A percentile compares a stretch with the other conserved stretches of the same genome.
Conservation (phyloP, 495 filamentous ascomycete genomes). For the Niebla homalea region DNA sequence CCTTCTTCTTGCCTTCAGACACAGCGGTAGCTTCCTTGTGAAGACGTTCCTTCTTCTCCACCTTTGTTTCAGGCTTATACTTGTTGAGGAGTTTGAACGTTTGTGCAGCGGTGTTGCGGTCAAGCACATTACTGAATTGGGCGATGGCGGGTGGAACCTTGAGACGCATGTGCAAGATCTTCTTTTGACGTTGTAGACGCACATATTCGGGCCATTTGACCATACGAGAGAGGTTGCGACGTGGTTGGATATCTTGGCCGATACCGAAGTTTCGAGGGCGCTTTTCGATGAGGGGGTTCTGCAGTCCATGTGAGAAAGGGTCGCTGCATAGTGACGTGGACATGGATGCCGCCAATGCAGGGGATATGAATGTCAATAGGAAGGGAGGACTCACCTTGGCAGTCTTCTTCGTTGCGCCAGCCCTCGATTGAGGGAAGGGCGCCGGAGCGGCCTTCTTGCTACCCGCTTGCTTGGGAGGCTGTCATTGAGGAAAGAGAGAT, state of each 20-base stretch:
- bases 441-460: conserved; percentile 92
- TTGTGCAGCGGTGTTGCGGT: conserved; percentile 97
- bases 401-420: conserved; percentile 80
- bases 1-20: conserved; percentile 99
- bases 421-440: conserved; percentile 89
- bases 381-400: conserved; percentile 66
- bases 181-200: conserved; percentile 98
- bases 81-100: conserved; percentile 98
- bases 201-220: conserved; percentile 99
- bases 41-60: conserved; percentile 99
- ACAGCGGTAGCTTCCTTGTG: conserved; percentile 95
- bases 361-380: not conserved
- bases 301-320: conserved; percentile 15
- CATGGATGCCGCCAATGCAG: not conserved
- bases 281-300: conserved; percentile 99
- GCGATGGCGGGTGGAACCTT: conserved; percentile 97
- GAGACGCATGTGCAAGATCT: conserved; percentile 95
- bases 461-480: conserved; percentile 72
- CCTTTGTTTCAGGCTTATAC: conserved; percentile 98
- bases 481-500: conserved; percentile 98
- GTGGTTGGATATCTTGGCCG: conserved; percentile 96
- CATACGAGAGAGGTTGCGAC: conserved; percentile 95
- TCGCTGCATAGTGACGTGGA: conserved; percentile 19
- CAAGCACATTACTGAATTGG: conserved; percentile 93
- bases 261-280: conserved; percentile 95